Base-by-base conservation (phyloP, 345 rosid species). In the Pistacia integerrima region DNA sequence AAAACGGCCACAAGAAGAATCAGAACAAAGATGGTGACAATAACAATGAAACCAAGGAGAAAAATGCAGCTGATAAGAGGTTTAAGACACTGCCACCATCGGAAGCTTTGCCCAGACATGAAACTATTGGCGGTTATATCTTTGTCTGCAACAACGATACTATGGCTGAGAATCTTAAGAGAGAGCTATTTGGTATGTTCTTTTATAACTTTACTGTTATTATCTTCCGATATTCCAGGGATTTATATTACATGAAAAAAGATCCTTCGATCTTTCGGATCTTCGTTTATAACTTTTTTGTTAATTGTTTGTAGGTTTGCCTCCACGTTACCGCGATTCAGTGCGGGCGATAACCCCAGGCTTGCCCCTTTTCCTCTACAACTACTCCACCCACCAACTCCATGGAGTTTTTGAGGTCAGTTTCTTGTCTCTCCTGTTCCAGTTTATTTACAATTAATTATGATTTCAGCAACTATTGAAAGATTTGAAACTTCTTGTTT, bases 91-190 rank as follows among this genome's bases (percentile, higher is more conserved):
- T 97, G 8, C 99, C 99, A 35, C 90, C 99, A 0, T 79, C 99
- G 0, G 99, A 97, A 75, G 81, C 99, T 35, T 81, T 97, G 70
- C 97, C 98, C 1, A 88, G 98, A 60, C 90, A 92, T 66, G 97
- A 97, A 83, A 89, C 95, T 28, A 83, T 97, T 14, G 99, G 99
- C 2, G 99, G 99, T 0, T 97, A 97, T 78, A 97, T 97, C 77
- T 94, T 97, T 66, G 99, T 97, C n/a, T 97, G 99, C 88, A 94
- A 97, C 89, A 97, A 97, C 69, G 99, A 97, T 72, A 97, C 99
- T 48, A 97, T 97, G 99, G 85, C 84, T 66, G 99, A 97, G 89
- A 91, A 97, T 76, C 93, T 97, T 76, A 89, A 81, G 80, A 85
- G 99, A 51, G 87, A 92, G 86, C 97, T 97, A 55, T 97, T 97